phyloP scores from a whole-genome alignment of 2,329 filamentous ascomycete species.

The Shiraia bambusicola region DNA sequence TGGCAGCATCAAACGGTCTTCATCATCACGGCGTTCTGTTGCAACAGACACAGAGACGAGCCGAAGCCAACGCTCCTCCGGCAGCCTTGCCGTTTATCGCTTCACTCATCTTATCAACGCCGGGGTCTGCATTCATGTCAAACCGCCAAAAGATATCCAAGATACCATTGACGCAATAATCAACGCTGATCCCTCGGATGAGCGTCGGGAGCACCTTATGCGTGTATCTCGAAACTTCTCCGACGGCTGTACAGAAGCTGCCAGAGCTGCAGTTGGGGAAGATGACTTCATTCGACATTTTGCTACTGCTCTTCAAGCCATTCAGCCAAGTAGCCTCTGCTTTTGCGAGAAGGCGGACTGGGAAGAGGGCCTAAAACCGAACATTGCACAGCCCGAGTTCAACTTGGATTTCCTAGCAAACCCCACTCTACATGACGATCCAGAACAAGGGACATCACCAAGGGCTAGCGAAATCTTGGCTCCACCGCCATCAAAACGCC shows the following conservation, averaged over 20 bases:
- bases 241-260: constrained; percentile 7
- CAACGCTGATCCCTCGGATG: constrained; percentile 9
- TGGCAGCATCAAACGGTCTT: constrained; percentile 4
- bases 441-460: too few relatives aligned
- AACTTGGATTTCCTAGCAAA: constrained; percentile 9
- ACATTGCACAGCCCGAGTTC: constrained; percentile 6
- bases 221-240: constrained; percentile 9
- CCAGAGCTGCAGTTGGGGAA: constrained; percentile 6
- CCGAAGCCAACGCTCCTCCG: constrained; percentile 3
- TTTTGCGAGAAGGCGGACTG: constrained; percentile 9
- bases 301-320: constrained; percentile 5
- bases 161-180: constrained; percentile 8
- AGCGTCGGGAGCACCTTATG: constrained; percentile 7
- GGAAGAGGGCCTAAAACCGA: constrained; percentile 13
- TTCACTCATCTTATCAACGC: constrained; percentile 4
- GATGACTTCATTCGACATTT: constrained; percentile 11
- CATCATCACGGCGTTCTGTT: constrained; percentile 2
- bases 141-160: constrained; percentile 13
- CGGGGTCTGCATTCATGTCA: constrained; percentile 10
- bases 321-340: constrained; percentile 9
- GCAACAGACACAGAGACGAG: constrained; percentile 4
- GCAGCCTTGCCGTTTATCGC: constrained; percentile 1
- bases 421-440: too few relatives aligned
- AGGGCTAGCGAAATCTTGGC: constrained; percentile 4
- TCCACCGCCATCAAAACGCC: constrained; percentile 1